Conservation (phyloP, 1,284 basidiomycete genomes). For the Ustilago hordei region DNA sequence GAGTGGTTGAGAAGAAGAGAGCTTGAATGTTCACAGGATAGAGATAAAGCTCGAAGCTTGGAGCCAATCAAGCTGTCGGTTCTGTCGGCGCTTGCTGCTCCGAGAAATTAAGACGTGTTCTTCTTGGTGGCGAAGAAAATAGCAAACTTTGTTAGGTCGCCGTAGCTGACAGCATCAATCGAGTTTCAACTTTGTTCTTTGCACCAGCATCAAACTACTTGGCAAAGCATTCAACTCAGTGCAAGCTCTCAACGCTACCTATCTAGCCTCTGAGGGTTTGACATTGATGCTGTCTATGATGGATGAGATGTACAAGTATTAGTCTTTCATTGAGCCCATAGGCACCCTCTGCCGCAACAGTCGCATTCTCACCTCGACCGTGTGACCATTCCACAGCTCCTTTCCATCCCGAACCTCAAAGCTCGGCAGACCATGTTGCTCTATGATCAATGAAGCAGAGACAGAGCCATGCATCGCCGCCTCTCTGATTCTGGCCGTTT, state of each 20-base stretch:
- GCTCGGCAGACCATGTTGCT: constrained; percentile 52
- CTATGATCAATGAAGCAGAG: constrained; percentile 52
- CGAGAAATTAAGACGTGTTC: constrained; percentile 22
- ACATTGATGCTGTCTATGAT: background rate
- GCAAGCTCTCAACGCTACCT: background rate
- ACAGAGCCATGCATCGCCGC: constrained; percentile 51
- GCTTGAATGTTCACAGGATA: constrained; percentile 4
- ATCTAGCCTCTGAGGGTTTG: background rate
- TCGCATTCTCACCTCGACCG: constrained; percentile 11
- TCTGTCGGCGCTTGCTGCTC: constrained; percentile 22
- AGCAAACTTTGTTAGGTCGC: background rate
- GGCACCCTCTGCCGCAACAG: background rate
- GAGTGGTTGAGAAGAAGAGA: background rate
- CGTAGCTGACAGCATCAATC: background rate
- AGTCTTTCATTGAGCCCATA: background rate
- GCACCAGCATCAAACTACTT: background rate
- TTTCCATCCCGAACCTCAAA: constrained; percentile 24
- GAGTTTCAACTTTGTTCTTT: background rate
- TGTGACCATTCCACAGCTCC: constrained; percentile 48
- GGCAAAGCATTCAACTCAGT: background rate
- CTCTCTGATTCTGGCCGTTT: constrained; percentile 5
- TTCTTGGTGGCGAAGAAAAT: constrained; percentile 6
- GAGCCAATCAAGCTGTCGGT: constrained; percentile 9
- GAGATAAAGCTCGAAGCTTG: background rate
- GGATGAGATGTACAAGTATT: background rate